phyloP scores from a whole-genome alignment of 352 stramenopile genomes.

The Phytophthora fragariae region DNA sequence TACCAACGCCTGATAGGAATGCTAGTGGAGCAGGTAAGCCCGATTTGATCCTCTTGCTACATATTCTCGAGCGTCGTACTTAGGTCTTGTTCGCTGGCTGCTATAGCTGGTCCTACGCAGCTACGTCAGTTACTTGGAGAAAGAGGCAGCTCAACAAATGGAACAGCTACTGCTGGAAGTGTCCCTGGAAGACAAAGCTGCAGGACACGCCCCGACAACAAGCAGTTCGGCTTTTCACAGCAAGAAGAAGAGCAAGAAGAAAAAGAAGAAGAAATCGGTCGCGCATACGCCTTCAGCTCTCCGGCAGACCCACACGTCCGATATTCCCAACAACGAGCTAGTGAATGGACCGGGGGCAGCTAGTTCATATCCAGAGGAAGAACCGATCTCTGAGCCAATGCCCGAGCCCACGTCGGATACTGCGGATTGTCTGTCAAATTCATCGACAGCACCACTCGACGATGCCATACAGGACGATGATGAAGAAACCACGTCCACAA shows the following conservation, averaged over 20 bases:
- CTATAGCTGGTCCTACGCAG: slow-evolving; percentile 78
- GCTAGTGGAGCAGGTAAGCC: slow-evolving; percentile 75
- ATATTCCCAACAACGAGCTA: background rate
- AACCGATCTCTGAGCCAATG: slow-evolving; percentile 30
- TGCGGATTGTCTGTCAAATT: slow-evolving; percentile 15
- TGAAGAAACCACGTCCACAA: background rate
- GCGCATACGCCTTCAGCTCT: background rate
- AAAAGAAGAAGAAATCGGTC: slow-evolving; percentile 49
- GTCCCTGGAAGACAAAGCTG: slow-evolving; percentile 42
- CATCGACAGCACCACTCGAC: slow-evolving; percentile 20
- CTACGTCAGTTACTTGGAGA: slow-evolving; percentile 75
- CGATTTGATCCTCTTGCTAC: background rate
- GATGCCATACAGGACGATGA: slow-evolving; percentile 22
- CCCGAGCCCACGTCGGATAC: slow-evolving; percentile 13
- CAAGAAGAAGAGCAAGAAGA: slow-evolving; percentile 57
- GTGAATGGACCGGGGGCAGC: background rate
- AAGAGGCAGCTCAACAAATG: slow-evolving; percentile 78
- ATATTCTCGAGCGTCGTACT: background rate
- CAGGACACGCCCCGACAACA: slow-evolving; percentile 5
- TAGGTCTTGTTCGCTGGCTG: background rate
- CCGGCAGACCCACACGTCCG: background rate
- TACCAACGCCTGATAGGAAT: slow-evolving; percentile 87
- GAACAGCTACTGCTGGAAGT: slow-evolving; percentile 72
- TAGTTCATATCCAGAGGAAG: background rate
- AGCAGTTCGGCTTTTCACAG: slow-evolving; percentile 2